Conservation (phyloP, 2,329 filamentous ascomycete genomes). For the Fusarium citri region DNA sequence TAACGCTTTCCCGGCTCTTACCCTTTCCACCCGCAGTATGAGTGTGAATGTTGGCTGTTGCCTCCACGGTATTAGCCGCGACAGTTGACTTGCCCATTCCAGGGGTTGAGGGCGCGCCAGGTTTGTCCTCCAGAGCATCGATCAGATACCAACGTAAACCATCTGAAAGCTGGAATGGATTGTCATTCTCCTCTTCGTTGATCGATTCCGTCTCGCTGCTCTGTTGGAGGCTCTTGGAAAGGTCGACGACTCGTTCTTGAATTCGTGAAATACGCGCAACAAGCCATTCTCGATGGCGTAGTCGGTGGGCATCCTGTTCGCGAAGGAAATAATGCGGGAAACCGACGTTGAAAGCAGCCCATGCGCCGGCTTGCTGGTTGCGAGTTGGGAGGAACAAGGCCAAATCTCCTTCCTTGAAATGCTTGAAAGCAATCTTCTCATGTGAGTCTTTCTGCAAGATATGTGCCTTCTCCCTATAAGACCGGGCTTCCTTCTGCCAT, state of each 20-base stretch:
- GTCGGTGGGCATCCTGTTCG: slow-evolving; percentile 88
- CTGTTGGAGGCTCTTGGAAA: slow-evolving; percentile 79
- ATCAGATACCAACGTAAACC: slow-evolving; percentile 96
- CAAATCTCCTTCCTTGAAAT: slow-evolving; percentile 96
- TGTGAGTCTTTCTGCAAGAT: slow-evolving; percentile 84
- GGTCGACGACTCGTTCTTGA: slow-evolving; percentile 91
- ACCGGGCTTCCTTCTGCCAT: slow-evolving; percentile 88
- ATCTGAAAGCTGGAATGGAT: slow-evolving; percentile 96
- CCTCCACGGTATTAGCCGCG: slow-evolving; percentile 86
- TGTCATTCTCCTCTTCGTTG: slow-evolving; percentile 83
- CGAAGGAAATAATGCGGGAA: slow-evolving; percentile 97
- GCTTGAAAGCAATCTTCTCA: slow-evolving; percentile 94
- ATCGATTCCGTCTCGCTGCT: slow-evolving; percentile 62
- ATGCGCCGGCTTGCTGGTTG: slow-evolving; percentile 93
- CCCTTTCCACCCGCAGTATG: slow-evolving; percentile 60
- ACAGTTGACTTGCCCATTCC: slow-evolving; percentile 93
- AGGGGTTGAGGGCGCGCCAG: slow-evolving; percentile 89
- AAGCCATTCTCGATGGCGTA: slow-evolving; percentile 92
- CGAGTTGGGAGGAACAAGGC: slow-evolving; percentile 93
- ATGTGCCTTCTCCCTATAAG: slow-evolving; percentile 89
- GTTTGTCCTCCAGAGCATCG: slow-evolving; percentile 92
- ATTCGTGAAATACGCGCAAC: slow-evolving; percentile 91
- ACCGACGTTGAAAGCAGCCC: slow-evolving; percentile 98
- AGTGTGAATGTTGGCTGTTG: slow-evolving; percentile 76
- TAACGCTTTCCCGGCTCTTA: slow-evolving; percentile 58